A percentile compares a stretch with the other conserved stretches of the same genome.
Evolutionary conservation across 805 yeast genomes (phyloP).

Genomic region (Blastobotrys mokoenaii): DNA sequence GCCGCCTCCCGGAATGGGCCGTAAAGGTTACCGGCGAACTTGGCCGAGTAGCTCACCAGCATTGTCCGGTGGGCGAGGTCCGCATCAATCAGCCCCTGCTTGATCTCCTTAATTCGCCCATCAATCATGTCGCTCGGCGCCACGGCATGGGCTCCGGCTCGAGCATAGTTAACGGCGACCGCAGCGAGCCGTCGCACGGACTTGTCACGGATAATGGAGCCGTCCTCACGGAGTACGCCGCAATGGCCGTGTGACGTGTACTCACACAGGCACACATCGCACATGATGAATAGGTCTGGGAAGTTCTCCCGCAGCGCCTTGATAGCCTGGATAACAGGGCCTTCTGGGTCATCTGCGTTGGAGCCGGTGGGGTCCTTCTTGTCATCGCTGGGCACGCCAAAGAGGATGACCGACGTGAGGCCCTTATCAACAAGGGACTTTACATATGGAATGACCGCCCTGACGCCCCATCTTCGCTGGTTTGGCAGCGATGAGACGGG

Average conservation of each 20-base stretch:
- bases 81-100: constrained; percentile 70
- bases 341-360: constrained; percentile 91
- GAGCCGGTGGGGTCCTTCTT: constrained; percentile 77
- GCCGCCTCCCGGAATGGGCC: constrained; percentile 99
- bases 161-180: constrained; percentile 90
- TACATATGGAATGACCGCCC: constrained; percentile 67
- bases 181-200: constrained; percentile 82
- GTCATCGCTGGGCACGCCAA: constrained; percentile 82
- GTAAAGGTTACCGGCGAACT: constrained; percentile 81
- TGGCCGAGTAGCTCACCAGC: constrained; percentile 91
- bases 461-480: constrained; percentile 79
- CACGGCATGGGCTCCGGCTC: constrained; percentile 90
- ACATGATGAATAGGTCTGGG: constrained; percentile 80
- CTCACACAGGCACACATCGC: constrained; percentile 95
- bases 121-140: constrained; percentile 99
- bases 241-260: constrained; percentile 98
- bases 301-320: constrained; percentile 53
- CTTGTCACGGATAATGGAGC: constrained; percentile 64
- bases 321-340: constrained; percentile 83
- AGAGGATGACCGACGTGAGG: constrained; percentile 72
- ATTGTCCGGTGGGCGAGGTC: constrained; percentile 80
- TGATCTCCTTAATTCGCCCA: constrained; percentile 85
- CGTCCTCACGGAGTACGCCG: constrained; percentile 83
- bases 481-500: constrained; percentile 74
- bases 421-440: constrained; percentile 68